These are phyloP conservation scores for Schwanniomyces polymorphus DNA, from an alignment of 805 yeast genomes.

Conservation along the genomic window DNA sequence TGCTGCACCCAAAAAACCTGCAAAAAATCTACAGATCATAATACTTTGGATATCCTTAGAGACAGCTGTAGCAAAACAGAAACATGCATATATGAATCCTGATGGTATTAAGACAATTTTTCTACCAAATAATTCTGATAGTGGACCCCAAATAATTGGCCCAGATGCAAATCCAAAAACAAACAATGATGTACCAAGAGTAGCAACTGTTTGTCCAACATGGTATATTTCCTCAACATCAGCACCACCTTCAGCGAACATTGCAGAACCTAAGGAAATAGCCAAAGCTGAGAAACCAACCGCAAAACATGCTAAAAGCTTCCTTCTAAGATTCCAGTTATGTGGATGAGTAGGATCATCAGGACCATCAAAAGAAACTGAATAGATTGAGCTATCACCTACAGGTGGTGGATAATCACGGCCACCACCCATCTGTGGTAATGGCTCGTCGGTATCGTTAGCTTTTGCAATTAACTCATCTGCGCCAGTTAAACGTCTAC, in stretches of 20 bases:
- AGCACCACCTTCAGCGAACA: constrained; percentile 63
- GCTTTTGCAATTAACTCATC: constrained; percentile 28
- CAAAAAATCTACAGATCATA: constrained; percentile 74
- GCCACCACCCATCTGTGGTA: constrained; percentile 63
- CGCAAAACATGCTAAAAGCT: constrained; percentile 19
- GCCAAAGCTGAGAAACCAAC: constrained; percentile 35
- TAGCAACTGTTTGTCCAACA: constrained; percentile 65
- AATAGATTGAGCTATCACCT: constrained; percentile 54
- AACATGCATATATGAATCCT: constrained; percentile 34
- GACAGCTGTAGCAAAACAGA: constrained; percentile 66
- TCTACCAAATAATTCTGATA: constrained; percentile 33
- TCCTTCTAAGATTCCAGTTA: constrained; percentile 57
- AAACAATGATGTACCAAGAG: constrained; percentile 73
- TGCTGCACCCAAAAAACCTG: constrained; percentile 81
- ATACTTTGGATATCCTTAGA: constrained; percentile 77
- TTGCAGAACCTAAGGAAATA: constrained; percentile 79
- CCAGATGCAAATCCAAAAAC: constrained; percentile 94
- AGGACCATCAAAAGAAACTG: constrained; percentile 75
- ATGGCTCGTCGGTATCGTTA: constrained; percentile 21
- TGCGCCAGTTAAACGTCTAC: constrained; percentile 25
- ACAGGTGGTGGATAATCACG: constrained; percentile 67
- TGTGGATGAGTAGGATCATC: constrained; percentile 79
- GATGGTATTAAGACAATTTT: constrained; percentile 46
- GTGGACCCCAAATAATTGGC: constrained; percentile 75
- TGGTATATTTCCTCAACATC: constrained; percentile 49